Evolutionary conservation across 805 yeast genomes (phyloP), one percentile per base, ranked within the genome.

Genomic region (Schwanniomyces yamadae): DNA sequence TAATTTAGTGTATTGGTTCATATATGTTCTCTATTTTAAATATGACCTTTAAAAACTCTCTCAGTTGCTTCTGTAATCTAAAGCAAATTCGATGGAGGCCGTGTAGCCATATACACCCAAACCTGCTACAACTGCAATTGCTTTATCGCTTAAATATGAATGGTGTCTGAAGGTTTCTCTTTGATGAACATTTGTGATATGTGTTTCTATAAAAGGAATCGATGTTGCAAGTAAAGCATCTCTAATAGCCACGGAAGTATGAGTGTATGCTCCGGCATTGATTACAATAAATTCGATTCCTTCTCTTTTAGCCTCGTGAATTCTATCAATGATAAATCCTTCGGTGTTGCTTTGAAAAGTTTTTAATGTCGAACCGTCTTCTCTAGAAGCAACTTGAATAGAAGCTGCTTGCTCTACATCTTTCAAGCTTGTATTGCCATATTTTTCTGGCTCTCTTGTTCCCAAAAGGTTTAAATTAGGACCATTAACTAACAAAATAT

Each of bases 241-340:
- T 39, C 78, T 63, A 9, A 73, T 59, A 1, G 73, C 78, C 15
- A 73, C 68, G 1, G 76, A 69, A 1, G 77, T 73, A 42, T 73
- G 78, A 2, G 77, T 73, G 46, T 69, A 72, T 7, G 78, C 78
- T 31, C 77, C 77, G 9, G 77, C 77, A 44, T 73, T 73, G 33
- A 73, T 71, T 24, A 73, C 61, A 28, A 73, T 67, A 45, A 71
- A 72, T 1, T 63, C 69, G 21, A 64, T 62, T 5, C 67, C 69
- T 24, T 72, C 68, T 13, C 40, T 40, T 44, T 60, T 65, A 7
- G 77, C 76, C 44, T 66, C 57, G 42, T 73, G 78, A 28, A 73
- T 71, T 27, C 74, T 50, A 42, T 73, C 77, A 23, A 73, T 57
- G 17, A 73, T 54, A 25, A 58, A 60, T 17, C 78, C 78, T 50